Base-by-base conservation (phyloP, 2,329 filamentous ascomycete genomes). In the Ceratocystis albifundus region DNA sequence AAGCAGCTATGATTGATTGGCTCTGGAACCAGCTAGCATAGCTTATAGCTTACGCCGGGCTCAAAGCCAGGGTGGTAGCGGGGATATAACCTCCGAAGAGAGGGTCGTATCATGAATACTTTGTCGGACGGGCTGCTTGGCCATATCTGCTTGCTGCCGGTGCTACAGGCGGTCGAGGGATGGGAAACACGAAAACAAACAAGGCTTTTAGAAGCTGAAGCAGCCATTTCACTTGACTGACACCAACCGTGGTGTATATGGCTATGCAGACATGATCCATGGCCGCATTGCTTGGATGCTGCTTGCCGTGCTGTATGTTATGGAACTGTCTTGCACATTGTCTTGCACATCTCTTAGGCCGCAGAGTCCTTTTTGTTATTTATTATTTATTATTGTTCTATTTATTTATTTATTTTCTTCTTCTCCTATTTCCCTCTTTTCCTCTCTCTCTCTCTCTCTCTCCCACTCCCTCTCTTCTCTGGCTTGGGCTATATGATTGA, bases 241-340 rank as follows among this genome's bases (percentile, higher is more conserved):
- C 46, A 36, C 32, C 32, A 36, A 36, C 32, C 8, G 32, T 36
- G 32, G 32, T 36, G 32, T 36, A 36, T 36, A 36, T 10, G 32
- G 32, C 32, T 36, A 36, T 36, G 7, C 32, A 36, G 32, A 36
- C 8, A 36, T 36, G 32, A 36, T 50, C n/a, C 17, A 50, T 20
- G n/a, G 46, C 46, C 46, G 46, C 46, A 50, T 50, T 20, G 46
- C 32, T 50, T 50, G n/a, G 46, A 50, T 22, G 46, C 22, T 50
- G 46, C 46, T 50, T 50, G 46, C 46, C 46, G 46, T 20, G 17
- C 22, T n/a, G 22, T 50, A 22, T 50, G 46, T 50, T 50, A 50
- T 50, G 46, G 46, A 50, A 22, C n/a, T 50, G 46, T 50, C 46
- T 50, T 50, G 46, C 22, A 50, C 22, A 50, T 50, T 50, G 46